phyloP scores from a whole-genome alignment of 2,329 filamentous ascomycete species.

The Aspergillus sp. region DNA sequence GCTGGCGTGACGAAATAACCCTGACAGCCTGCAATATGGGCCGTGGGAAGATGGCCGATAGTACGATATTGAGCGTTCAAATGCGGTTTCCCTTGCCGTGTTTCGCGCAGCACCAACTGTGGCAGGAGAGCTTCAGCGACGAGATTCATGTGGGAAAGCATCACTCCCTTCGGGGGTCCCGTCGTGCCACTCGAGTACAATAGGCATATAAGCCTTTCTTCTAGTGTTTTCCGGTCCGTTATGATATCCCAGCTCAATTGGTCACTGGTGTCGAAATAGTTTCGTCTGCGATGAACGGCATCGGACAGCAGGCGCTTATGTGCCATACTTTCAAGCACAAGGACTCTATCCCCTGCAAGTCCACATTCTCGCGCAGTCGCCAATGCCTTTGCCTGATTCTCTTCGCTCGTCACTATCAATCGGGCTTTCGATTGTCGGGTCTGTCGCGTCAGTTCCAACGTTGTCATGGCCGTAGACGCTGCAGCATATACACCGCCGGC shows the following conservation, averaged over 20 bases:
- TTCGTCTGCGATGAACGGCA: constrained; percentile 1
- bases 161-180: constrained; percentile 48
- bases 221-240: constrained; percentile 50
- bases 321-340: constrained; percentile 50
- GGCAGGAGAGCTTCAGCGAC: constrained; percentile 37
- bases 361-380: constrained; percentile 52
- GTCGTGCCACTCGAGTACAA: constrained; percentile 52
- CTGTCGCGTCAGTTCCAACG: constrained; percentile 8
- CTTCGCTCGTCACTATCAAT: constrained; percentile 10
- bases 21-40: constrained; percentile 50
- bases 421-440: constrained; percentile 7
- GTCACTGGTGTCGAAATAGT: constrained; percentile 19
- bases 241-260: constrained; percentile 55
- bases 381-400: constrained; percentile 43
- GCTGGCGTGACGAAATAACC: constrained; percentile 49
- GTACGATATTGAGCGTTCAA: constrained; percentile 34
- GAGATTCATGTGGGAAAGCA: constrained; percentile 45
- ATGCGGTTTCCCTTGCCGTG: constrained; percentile 30
- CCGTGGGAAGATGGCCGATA: constrained; percentile 47
- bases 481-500: constrained; percentile 60
- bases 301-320: constrained; percentile 32
- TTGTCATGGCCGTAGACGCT: constrained; percentile 52
- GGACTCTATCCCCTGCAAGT: constrained; percentile 47
- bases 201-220: constrained; percentile 45
- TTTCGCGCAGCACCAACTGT: constrained; percentile 15